Conservation (phyloP, 1,284 basidiomycete species). For the Ustilago esculenta region DNA sequence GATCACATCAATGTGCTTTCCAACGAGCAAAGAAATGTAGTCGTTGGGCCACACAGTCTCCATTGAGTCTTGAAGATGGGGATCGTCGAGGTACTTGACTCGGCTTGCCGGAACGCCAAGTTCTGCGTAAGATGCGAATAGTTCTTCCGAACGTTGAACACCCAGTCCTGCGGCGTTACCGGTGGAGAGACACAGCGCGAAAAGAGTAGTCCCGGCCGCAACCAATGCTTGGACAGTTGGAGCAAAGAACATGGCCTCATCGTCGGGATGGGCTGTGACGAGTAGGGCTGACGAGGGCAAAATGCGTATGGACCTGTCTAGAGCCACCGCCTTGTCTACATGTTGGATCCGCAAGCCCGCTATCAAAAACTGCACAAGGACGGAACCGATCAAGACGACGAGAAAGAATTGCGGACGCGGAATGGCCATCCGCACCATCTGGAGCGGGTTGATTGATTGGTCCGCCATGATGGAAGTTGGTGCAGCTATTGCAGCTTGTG, state of each 20-base stretch:
- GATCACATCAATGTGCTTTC: conserved; percentile 71
- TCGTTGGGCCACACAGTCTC: conserved; percentile 75
- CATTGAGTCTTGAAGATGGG: conserved; percentile 82
- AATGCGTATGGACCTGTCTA: conserved; percentile 2
- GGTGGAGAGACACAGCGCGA: conserved; percentile 69
- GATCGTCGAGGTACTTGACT: conserved; percentile 76
- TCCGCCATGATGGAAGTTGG: conserved; percentile 15
- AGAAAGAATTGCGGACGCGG: conserved; percentile 41
- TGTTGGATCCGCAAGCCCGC: conserved; percentile 20
- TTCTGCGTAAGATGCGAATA: conserved; percentile 69
- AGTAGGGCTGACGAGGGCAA: conserved; percentile 70
- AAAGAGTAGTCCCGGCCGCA: conserved; percentile 63
- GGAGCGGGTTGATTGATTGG: conserved; percentile 4
- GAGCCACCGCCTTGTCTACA: conserved; percentile 5
- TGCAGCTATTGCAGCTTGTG: not conserved
- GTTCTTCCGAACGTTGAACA: conserved; percentile 73
- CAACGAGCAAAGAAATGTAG: conserved; percentile 74
- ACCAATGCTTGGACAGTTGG: conserved; percentile 76
- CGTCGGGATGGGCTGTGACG: conserved; percentile 88
- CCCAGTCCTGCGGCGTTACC: conserved; percentile 87
- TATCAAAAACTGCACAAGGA: conserved; percentile 38
- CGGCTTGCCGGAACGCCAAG: conserved; percentile 75
- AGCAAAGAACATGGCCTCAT: conserved; percentile 91
- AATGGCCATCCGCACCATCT: conserved; percentile 35
- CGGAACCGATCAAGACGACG: conserved; percentile 23